Conservation (phyloP, 352 stramenopile genomes). For the Globisporangium takayamanum region DNA sequence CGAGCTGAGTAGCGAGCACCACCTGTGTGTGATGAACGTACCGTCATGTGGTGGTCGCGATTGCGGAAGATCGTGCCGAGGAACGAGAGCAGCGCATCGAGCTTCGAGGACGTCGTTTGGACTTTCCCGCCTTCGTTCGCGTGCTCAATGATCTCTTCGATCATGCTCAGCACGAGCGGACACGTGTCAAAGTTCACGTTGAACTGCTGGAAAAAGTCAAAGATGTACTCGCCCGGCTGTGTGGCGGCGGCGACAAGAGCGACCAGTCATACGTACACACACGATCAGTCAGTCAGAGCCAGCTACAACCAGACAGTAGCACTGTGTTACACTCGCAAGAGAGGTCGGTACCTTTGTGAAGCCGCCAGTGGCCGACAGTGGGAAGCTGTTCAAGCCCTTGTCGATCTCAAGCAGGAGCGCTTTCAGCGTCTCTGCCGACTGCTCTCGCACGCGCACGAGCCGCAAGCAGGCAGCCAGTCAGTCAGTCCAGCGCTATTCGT, state of each 20-base stretch:
- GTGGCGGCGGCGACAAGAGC: not conserved
- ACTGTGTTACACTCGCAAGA: conserved; percentile 4
- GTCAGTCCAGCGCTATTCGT: not conserved
- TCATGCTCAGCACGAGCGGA: conserved; percentile 80
- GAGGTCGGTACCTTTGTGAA: conserved; percentile 66
- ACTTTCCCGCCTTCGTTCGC: conserved; percentile 64
- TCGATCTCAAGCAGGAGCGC: conserved; percentile 82
- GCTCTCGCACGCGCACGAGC: not conserved
- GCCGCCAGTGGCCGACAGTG: conserved; percentile 56
- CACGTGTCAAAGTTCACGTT: conserved; percentile 88
- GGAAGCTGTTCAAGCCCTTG: conserved; percentile 73
- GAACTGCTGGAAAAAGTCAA: conserved; percentile 88
- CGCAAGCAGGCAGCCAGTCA: not conserved
- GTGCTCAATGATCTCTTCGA: conserved; percentile 85
- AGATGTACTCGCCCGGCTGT: conserved; percentile 84
- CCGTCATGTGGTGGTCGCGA: conserved; percentile 71
- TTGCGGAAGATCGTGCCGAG: conserved; percentile 82
- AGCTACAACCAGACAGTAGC: not conserved
- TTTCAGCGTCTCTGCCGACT: conserved; percentile 78
- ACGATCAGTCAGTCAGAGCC: not conserved
- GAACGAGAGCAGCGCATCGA: conserved; percentile 78
- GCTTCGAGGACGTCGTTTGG: conserved; percentile 61
- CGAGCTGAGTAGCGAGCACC: not conserved
- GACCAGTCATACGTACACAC: too few relatives aligned
- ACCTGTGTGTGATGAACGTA: conserved; percentile 10